Base-by-base conservation (phyloP, 2,329 filamentous ascomycete genomes). In the Cordyceps cateniannulata region DNA sequence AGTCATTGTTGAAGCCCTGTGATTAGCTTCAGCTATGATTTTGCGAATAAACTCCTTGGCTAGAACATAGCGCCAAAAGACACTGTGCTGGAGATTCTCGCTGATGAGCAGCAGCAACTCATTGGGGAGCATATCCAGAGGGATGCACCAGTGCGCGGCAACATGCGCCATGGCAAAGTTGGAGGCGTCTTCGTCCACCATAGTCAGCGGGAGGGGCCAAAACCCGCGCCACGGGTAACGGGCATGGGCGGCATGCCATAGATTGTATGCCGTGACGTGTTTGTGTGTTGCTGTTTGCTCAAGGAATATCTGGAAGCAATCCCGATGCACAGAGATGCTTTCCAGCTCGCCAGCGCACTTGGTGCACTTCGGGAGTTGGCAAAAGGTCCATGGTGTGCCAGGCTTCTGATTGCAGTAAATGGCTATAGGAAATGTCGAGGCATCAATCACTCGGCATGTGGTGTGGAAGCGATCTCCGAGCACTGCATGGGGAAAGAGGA, bases 221-320 rank as follows among this genome's bases (percentile, higher is more conserved):
- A 59, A 59, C 1, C 56, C 56, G n/a, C 56, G 56, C 56, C 56
- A 59, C 5, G 56, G 56, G 27, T 59, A 59, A 14, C 56, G 56
- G 8, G 56, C 56, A 32, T 59, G 56, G 24, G 56, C 56, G 3
- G 56, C 56, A 38, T 59, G 48, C 56, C 56, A 59, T 9, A 59
- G 32, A 20, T 59, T 44, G 38, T 51, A 51, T 14, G 56, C 35
- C 18, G 44, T 51, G 3, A 59, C 44, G 35, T 32, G 22, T 16
- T 51, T 25, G n/a, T 51, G 47, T 6, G 32, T n/a, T 12, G 22
- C 29, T 25, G 56, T 59, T 27, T 59, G 44, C 32, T 59, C 24
- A 6, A 59, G 47, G 25, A 59, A 59, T 5, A 59, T 22, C 35
- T 59, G 47, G 35, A 51, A 59, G 56, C 56, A 59, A 12, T 59